Conservation (phyloP, 2,329 filamentous ascomycete species). For the Tricladium varicosporioides region DNA sequence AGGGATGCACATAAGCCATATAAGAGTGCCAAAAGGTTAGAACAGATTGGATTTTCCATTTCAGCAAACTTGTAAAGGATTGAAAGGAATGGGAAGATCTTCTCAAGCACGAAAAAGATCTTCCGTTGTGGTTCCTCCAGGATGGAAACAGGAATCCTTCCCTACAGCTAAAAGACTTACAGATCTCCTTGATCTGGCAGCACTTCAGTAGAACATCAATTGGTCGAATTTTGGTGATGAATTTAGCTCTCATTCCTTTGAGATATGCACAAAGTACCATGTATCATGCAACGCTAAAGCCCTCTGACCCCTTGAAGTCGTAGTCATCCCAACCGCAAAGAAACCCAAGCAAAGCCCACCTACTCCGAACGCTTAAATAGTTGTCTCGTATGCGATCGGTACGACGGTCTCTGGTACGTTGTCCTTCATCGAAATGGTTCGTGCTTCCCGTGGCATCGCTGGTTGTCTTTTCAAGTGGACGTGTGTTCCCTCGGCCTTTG, state of each 20-base stretch:
- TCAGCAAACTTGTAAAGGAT: not conserved
- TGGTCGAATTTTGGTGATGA: constrained; percentile 17
- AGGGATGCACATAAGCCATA: too few species aligned
- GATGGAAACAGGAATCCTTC: too few species aligned
- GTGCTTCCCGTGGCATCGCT: constrained; percentile 72
- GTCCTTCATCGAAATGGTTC: constrained; percentile 76
- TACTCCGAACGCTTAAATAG: constrained; percentile 64
- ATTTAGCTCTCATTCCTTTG: constrained; percentile 31
- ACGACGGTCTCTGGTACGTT: constrained; percentile 88
- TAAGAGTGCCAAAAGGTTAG: too few species aligned
- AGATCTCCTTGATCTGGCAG: not conserved
- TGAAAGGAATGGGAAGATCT: not conserved
- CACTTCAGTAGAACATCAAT: not conserved
- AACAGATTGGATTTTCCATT: not conserved
- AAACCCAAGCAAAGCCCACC: constrained; percentile 32
- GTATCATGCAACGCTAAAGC: constrained; percentile 34
- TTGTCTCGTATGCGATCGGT: constrained; percentile 95
- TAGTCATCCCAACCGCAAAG: constrained; percentile 32
- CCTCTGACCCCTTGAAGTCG: constrained; percentile 23
- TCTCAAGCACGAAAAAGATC: not conserved
- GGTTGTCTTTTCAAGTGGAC: constrained; percentile 93
- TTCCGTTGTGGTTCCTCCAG: not conserved
- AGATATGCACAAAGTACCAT: constrained; percentile 32
- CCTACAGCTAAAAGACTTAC: not conserved
- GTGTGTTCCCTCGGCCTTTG: constrained; percentile 83